Percentiles rank a stretch among this genome's conserved stretches.
Evolutionary conservation across 2,329 filamentous ascomycete genomes (phyloP).

Genomic region (Epichloe baconii): DNA sequence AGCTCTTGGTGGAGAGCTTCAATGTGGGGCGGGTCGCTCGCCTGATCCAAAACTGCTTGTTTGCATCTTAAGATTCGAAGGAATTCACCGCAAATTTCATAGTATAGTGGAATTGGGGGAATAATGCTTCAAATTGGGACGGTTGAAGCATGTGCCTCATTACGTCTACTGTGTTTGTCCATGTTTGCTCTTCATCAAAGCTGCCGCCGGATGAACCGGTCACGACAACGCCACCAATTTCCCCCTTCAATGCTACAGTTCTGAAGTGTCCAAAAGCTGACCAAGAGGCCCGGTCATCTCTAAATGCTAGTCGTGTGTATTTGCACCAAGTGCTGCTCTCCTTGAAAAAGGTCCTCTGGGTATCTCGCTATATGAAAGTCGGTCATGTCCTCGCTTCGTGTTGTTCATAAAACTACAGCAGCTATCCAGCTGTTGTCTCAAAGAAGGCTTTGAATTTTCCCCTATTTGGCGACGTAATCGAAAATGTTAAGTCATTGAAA

Average conservation of each 20-base stretch:
- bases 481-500: background rate
- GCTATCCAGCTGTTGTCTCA: background rate
- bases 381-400: background rate
- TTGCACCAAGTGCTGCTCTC: background rate
- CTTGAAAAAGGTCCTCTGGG: background rate
- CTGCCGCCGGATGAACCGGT: too few species aligned
- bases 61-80: too few species aligned
- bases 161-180: too few species aligned
- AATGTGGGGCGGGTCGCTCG: background rate
- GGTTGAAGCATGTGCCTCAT: too few species aligned
- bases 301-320: background rate
- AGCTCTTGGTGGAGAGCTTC: background rate
- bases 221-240: too few species aligned
- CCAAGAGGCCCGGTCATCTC: background rate
- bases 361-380: conserved; percentile 1
- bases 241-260: too few species aligned
- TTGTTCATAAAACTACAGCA: background rate
- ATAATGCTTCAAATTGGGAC: too few species aligned
- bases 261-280: background rate
- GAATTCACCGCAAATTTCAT: too few species aligned
- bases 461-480: background rate
- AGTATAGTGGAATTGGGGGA: too few species aligned
- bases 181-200: too few species aligned
- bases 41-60: too few species aligned
- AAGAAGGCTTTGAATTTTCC: background rate